These are phyloP conservation scores for Cicer cuneatum DNA, from an alignment of 306 rosid species.

Conservation along the genomic window DNA sequence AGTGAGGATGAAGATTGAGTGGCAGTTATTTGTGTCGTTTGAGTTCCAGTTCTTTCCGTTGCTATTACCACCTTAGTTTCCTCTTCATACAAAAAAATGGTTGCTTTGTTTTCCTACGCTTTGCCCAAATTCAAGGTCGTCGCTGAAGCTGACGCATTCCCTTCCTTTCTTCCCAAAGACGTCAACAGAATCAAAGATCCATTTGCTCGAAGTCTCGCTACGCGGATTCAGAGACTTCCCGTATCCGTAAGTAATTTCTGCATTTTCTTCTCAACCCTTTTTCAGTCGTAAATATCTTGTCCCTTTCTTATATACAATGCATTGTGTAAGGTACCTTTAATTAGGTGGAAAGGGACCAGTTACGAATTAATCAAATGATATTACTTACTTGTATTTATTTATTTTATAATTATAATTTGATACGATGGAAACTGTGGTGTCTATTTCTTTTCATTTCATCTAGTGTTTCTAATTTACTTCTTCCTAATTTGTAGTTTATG, in stretches of 20 bases:
- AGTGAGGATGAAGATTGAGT: neutral
- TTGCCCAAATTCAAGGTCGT: conserved; percentile 24
- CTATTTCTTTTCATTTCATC: neutral
- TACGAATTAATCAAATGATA: neutral
- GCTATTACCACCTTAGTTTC: conserved; percentile 25
- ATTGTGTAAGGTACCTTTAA: neutral
- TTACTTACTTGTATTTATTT: neutral
- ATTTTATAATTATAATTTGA: no score
- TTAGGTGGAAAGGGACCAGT: neutral
- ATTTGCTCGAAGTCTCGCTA: conserved; percentile 71
- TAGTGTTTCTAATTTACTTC: neutral
- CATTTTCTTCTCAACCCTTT: neutral
- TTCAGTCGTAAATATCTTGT: neutral
- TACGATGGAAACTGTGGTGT: neutral
- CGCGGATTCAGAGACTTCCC: conserved; percentile 72
- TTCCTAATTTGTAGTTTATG: neutral
- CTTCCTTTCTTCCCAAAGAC: conserved; percentile 82
- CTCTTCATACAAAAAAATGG: conserved; percentile 38
- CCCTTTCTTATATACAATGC: neutral
- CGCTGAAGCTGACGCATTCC: conserved; percentile 52
- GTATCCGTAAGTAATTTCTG: conserved; percentile 46
- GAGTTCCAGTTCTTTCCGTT: neutral
- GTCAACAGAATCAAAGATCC: conserved; percentile 72
- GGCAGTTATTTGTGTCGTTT: conserved; percentile 24
- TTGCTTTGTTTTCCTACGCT: neutral